Evolutionary conservation across 495 filamentous ascomycete genomes (phyloP), one percentile per base, ranked within the genome.

Genomic region (Hypoxylon lienhwacheense): DNA sequence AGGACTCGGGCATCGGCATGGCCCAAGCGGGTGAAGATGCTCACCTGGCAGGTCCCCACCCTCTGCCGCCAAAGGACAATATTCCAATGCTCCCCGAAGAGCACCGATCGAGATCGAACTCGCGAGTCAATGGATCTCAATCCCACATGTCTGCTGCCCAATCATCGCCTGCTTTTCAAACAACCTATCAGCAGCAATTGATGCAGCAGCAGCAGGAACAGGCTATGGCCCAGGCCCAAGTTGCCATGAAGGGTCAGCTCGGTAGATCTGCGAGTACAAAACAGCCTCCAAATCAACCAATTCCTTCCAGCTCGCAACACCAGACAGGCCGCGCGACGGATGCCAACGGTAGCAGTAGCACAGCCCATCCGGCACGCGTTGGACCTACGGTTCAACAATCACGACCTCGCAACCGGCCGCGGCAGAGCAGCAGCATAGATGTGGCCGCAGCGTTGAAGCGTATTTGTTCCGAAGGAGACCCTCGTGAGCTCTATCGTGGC

Each of bases 381-480:
- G 50, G 72, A 73, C 47, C 74, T 72, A 50, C 77, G 64, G 46
- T 72, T 60, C 55, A 81, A 71, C 54, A 81, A 70, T 35, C 89
- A 21, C 78, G 90, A 25, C 85, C 90, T 4, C 83, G 90, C 20
- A 87, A 93, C 60, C 81, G 88, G 15, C 76, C 82, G 34, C 83
- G 88, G 21, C 87, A 91, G 66, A 90, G 73, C 57, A 76, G 69
- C 59, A 79, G 79, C 22, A 81, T 91, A 58, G 93, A 98, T 67
- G 89, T 98, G 33, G 83, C 95, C 17, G 80, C 82, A 5, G 81
- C 87, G 8, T 74, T 98, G 42, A 86, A 91, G 64, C 82, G 84
- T 16, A 97, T 98, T 53, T 97, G 95, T 67, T 89, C 86, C 28
- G 81, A 86, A 39, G 90, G 84, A 16, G 93, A 98, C 66, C 93